These are phyloP conservation scores for Candida pseudofarinosa DNA, from an alignment of 805 yeast species.

Conservation along the genomic window DNA sequence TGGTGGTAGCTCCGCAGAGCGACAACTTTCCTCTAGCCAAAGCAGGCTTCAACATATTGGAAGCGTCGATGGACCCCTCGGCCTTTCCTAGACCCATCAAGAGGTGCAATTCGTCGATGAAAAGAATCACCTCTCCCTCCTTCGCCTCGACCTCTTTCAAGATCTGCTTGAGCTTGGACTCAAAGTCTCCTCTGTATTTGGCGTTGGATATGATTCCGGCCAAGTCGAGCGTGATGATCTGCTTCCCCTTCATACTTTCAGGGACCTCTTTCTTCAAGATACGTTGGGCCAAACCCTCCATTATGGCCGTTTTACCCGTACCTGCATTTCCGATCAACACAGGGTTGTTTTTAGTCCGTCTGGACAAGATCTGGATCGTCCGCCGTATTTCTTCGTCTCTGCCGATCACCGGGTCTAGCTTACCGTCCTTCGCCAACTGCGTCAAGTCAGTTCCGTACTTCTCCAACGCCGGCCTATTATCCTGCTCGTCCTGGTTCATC, in stretches of 20 bases:
- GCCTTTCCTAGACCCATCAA: constrained; percentile 87
- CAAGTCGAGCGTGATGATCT: constrained; percentile 77
- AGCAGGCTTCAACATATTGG: constrained; percentile 88
- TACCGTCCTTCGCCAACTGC: constrained; percentile 81
- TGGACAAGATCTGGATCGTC: constrained; percentile 85
- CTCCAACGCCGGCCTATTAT: constrained; percentile 69
- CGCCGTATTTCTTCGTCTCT: constrained; percentile 92
- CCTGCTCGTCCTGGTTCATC: constrained; percentile 41
- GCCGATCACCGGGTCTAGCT: constrained; percentile 94
- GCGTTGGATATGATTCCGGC: constrained; percentile 93
- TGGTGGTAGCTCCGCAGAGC: constrained; percentile 94
- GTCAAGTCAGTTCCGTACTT: constrained; percentile 85
- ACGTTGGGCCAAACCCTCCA: constrained; percentile 95
- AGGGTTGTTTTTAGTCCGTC: constrained; percentile 94
- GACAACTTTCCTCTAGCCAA: constrained; percentile 89
- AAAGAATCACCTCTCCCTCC: constrained; percentile 70
- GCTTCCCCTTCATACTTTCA: constrained; percentile 84
- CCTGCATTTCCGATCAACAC: constrained; percentile 95
- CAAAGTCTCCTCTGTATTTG: constrained; percentile 94
- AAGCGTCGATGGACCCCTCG: constrained; percentile 95
- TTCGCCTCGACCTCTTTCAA: constrained; percentile 80
- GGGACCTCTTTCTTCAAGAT: constrained; percentile 92
- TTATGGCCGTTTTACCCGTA: constrained; percentile 94
- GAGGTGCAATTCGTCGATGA: constrained; percentile 88
- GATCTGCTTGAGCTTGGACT: constrained; percentile 78